A percentile compares a stretch with the other conserved stretches of the same genome.
Evolutionary conservation across 2,329 filamentous ascomycete genomes (phyloP).

Genomic region (Chalaropsis thielavioides): DNA sequence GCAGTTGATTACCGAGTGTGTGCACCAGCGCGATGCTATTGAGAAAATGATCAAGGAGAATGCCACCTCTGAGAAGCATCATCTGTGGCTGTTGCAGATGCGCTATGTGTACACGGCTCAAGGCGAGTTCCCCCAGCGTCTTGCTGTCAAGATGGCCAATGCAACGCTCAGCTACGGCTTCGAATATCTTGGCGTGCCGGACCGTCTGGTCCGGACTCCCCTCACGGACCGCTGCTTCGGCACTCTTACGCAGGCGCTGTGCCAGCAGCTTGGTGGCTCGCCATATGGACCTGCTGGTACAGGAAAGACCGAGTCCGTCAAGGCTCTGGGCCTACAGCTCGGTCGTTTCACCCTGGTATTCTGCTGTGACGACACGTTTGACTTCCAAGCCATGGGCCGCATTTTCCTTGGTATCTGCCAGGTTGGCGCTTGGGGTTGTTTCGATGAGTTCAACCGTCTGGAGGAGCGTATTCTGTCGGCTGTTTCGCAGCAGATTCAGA

Average conservation of each 20-base stretch:
- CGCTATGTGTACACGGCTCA: slow-evolving; percentile 72
- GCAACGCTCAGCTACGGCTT: slow-evolving; percentile 92
- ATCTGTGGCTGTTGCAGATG: slow-evolving; percentile 93
- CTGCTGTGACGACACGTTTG: slow-evolving; percentile 98
- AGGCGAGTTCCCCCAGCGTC: slow-evolving; percentile 65
- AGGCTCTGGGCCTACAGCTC: slow-evolving; percentile 88
- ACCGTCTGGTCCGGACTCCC: slow-evolving; percentile 89
- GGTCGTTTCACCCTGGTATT: slow-evolving; percentile 97
- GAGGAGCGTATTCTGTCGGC: slow-evolving; percentile 96
- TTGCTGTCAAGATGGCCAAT: slow-evolving; percentile 94
- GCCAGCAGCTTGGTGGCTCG: slow-evolving; percentile 87
- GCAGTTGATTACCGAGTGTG: slow-evolving; percentile 95
- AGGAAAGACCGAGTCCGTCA: slow-evolving; percentile 97
- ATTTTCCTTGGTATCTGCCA: slow-evolving; percentile 99
- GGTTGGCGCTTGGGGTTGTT: slow-evolving; percentile 98
- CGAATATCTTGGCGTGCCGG: slow-evolving; percentile 91
- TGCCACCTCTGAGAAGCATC: slow-evolving; percentile 63
- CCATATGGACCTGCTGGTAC: slow-evolving; percentile 96
- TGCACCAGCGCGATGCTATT: slow-evolving; percentile 90
- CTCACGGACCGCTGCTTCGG: slow-evolving; percentile 97
- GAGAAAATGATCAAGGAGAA: slow-evolving; percentile 67
- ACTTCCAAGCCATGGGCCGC: slow-evolving; percentile 98
- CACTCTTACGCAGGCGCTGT: slow-evolving; percentile 88
- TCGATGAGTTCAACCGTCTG: slow-evolving; percentile 98
- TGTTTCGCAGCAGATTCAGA: slow-evolving; percentile 97